phyloP scores from a whole-genome alignment of 2,329 filamentous ascomycete genomes.

The Mollisiaceae sp. region DNA sequence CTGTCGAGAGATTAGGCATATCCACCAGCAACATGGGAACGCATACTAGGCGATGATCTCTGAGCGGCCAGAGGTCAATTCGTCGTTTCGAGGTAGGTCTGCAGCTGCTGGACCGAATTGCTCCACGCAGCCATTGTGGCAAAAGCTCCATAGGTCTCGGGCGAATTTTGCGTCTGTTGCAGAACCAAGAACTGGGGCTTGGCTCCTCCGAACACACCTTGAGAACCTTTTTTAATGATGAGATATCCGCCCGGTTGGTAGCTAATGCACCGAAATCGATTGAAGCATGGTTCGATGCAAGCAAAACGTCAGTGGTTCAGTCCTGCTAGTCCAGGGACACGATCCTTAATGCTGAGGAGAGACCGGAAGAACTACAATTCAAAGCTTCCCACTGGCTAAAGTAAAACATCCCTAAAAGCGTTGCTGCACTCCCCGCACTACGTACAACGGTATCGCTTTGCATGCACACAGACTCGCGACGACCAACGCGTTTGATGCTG shows the following conservation, averaged over 20 bases:
- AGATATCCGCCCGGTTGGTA: slow-evolving; percentile 40
- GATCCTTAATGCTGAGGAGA: slow-evolving; percentile 31
- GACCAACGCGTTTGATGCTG: slow-evolving; percentile 37
- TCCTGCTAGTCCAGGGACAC: slow-evolving; percentile 35
- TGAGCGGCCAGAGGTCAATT: slow-evolving; percentile 41
- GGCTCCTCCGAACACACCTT: slow-evolving; percentile 21
- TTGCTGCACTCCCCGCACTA: slow-evolving; percentile 40
- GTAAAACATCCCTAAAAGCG: slow-evolving; percentile 25
- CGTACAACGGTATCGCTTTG: slow-evolving; percentile 38
- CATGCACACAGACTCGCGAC: slow-evolving; percentile 33
- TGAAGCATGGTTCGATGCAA: slow-evolving; percentile 36
- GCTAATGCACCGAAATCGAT: slow-evolving; percentile 42
- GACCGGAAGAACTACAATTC: slow-evolving; percentile 29
- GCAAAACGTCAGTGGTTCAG: slow-evolving; percentile 38
- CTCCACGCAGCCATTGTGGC: slow-evolving; percentile 43
- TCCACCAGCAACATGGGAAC: slow-evolving; percentile 59
- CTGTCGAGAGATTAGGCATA: slow-evolving; percentile 66
- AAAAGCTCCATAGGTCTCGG: slow-evolving; percentile 40
- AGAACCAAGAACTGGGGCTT: slow-evolving; percentile 30
- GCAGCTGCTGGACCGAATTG: slow-evolving; percentile 38
- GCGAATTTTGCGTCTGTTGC: slow-evolving; percentile 35
- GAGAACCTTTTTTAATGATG: slow-evolving; percentile 17
- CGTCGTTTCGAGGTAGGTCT: slow-evolving; percentile 39
- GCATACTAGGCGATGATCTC: slow-evolving; percentile 44
- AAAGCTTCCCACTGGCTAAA: slow-evolving; percentile 34